These are phyloP conservation scores for Pouteria glomerata DNA, from an alignment of 148 eudicot genomes.

Conservation along the genomic window DNA sequence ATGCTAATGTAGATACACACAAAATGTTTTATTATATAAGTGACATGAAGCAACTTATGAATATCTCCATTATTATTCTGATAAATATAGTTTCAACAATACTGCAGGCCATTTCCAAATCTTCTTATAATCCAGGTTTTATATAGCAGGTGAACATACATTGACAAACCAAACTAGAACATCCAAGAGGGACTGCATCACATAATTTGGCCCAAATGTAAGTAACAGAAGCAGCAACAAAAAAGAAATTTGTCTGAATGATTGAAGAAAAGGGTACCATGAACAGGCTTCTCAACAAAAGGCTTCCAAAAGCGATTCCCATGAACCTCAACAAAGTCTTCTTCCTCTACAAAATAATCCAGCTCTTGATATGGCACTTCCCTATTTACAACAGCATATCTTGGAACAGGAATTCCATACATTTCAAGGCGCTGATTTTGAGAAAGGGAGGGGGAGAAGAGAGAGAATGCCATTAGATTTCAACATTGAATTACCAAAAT, in stretches of 20 bases:
- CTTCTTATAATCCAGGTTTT: background rate
- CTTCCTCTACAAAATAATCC: constrained; percentile 92
- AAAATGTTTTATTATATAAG: background rate
- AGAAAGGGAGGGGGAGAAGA: background rate
- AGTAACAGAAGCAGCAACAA: background rate
- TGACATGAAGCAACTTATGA: background rate
- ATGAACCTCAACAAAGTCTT: constrained; percentile 88
- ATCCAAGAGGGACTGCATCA: background rate
- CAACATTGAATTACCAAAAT: background rate
- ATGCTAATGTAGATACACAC: background rate
- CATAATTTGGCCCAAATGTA: background rate
- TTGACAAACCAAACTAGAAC: background rate
- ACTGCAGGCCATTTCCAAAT: background rate
- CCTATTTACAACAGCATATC: constrained; percentile 88
- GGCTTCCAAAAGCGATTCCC: constrained; percentile 95
- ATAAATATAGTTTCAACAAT: background rate
- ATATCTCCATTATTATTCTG: background rate
- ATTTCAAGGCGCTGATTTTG: constrained; percentile 61
- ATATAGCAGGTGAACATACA: background rate
- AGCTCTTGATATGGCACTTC: constrained; percentile 73
- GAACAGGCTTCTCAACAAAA: constrained; percentile 96
- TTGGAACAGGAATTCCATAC: constrained; percentile 86
- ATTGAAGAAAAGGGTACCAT: constrained; percentile 39
- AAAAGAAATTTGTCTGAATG: background rate
- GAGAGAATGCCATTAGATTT: background rate